Evolutionary conservation across 345 rosid species (phyloP).

Genomic region (Lepidium sativum): DNA sequence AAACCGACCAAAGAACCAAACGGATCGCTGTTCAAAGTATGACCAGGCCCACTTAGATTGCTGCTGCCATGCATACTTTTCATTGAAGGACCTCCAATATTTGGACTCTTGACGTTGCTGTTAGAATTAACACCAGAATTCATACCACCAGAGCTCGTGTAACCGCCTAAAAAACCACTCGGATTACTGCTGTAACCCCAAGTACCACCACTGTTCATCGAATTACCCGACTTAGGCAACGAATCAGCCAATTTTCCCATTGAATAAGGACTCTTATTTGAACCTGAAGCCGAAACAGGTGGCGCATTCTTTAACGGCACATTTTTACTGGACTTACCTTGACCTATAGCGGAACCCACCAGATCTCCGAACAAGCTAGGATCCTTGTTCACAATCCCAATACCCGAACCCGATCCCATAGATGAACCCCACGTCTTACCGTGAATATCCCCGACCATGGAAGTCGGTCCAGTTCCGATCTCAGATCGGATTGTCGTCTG

Average conservation of each 20-base stretch:
- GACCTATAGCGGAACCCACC: constrained; percentile 71
- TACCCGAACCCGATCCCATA: constrained; percentile 38
- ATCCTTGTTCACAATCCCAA: constrained; percentile 63
- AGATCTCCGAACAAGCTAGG: constrained; percentile 86
- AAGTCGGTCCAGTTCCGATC: constrained; percentile 43
- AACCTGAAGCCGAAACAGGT: constrained; percentile 27
- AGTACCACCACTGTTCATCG: constrained; percentile 35
- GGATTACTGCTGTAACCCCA: constrained; percentile 37
- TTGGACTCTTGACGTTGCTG: constrained; percentile 29
- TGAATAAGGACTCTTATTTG: constrained; percentile 45
- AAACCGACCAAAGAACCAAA: constrained; percentile 73
- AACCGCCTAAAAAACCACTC: constrained; percentile 10
- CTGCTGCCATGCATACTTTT: constrained; percentile 37
- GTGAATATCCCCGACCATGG: constrained; percentile 85
- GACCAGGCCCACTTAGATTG: constrained; percentile 34
- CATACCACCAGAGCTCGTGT: constrained; percentile 16
- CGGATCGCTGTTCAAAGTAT: constrained; percentile 53
- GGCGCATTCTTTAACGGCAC: constrained; percentile 63
- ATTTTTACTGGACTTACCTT: constrained; percentile 44
- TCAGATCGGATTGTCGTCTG: constrained; percentile 34
- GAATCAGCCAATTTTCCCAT: constrained; percentile 81
- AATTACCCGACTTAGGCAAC: constrained; percentile 50
- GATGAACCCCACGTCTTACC: constrained; percentile 81
- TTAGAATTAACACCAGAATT: constrained; percentile 29
- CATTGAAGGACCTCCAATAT: constrained; percentile 64